These are phyloP conservation scores for Hibiscus tridactylites DNA, from an alignment of 345 rosid genomes.

Conservation along the genomic window DNA sequence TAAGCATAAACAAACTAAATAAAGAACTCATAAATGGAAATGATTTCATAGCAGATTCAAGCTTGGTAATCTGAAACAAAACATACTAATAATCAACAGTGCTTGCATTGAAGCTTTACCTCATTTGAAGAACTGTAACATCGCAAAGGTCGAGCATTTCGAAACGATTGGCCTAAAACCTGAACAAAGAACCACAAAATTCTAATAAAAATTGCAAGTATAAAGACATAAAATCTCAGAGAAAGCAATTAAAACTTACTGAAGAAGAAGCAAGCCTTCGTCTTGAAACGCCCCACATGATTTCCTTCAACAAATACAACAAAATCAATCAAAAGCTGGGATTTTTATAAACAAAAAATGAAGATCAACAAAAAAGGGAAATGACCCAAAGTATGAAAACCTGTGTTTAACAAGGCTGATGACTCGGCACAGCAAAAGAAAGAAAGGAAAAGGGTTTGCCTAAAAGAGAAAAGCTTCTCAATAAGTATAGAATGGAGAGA, in stretches of 20 bases:
- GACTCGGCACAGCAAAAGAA: background rate
- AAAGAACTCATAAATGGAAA: background rate
- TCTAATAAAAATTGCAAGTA: background rate
- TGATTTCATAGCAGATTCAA: background rate
- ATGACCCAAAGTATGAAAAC: background rate
- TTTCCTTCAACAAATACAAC: conserved; percentile 3
- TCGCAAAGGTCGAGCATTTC: background rate
- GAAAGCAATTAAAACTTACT: conserved; percentile 15
- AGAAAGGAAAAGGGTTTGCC: background rate
- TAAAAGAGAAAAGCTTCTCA: background rate
- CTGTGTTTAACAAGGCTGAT: background rate
- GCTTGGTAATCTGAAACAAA: background rate
- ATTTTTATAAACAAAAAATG: background rate
- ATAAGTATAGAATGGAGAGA: background rate
- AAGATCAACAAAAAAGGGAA: background rate
- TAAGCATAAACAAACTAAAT: background rate
- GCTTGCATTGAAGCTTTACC: conserved; percentile 13
- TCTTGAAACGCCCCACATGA: conserved; percentile 27
- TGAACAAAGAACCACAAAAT: background rate
- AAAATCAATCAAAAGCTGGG: background rate
- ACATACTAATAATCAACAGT: background rate
- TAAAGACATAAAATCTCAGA: background rate
- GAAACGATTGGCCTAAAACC: conserved; percentile 20
- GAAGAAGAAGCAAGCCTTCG: conserved; percentile 17
- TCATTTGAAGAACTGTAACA: conserved; percentile 17